Conservation (phyloP, 306 rosid genomes). For the Prunus dulcis region DNA sequence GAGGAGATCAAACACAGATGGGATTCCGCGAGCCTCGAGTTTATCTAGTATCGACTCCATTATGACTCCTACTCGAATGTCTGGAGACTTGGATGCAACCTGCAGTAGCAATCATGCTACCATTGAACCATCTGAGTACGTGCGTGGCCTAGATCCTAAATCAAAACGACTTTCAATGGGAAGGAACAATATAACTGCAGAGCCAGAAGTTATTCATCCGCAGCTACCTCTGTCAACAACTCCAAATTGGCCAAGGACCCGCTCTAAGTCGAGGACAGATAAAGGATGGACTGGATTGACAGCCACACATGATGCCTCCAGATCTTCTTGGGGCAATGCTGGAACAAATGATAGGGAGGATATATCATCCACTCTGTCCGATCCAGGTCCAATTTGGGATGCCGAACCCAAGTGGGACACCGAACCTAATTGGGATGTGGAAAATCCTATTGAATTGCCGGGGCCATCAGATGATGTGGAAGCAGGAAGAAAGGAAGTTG, state of each 20-base stretch:
- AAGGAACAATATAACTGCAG: constrained; percentile 74
- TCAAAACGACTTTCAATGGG: constrained; percentile 85
- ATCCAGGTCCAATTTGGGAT: constrained; percentile 99
- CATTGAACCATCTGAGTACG: constrained; percentile 92
- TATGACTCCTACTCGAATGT: constrained; percentile 92
- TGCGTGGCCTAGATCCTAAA: constrained; percentile 94
- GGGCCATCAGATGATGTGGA: constrained; percentile 74
- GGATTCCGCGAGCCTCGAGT: constrained; percentile 96
- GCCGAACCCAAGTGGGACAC: constrained; percentile 95
- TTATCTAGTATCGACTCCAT: constrained; percentile 98
- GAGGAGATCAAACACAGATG: constrained; percentile 82
- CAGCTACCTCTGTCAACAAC: constrained; percentile 86
- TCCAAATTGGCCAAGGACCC: constrained; percentile 97
- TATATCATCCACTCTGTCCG: constrained; percentile 91
- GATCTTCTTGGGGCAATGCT: constrained; percentile 78
- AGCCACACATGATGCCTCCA: constrained; percentile 69
- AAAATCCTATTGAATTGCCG: constrained; percentile 85
- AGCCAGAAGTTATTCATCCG: constrained; percentile 94
- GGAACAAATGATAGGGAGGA: constrained; percentile 85
- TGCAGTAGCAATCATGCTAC: constrained; percentile 77
- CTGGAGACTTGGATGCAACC: constrained; percentile 77
- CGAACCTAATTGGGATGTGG: constrained; percentile 84
- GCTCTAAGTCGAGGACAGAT: constrained; percentile 90
- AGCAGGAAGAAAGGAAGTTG: constrained; percentile 56
- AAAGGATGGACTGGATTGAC: constrained; percentile 91